These are phyloP conservation scores for Hyphopichia buzzinii DNA, from an alignment of 1,139 yeast genomes.

Conservation along the genomic window DNA sequence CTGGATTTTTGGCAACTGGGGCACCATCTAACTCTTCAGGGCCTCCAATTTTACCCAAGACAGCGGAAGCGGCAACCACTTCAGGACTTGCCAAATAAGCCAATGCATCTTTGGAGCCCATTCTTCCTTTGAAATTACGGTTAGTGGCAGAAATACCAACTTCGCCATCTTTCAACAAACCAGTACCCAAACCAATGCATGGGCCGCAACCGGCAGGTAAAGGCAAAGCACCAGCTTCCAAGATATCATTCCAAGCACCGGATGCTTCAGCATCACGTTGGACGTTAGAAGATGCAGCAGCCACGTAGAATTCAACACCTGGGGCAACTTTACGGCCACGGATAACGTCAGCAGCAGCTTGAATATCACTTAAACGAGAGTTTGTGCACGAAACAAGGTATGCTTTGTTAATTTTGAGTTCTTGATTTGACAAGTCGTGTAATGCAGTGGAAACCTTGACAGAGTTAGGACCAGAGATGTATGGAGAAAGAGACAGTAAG, in stretches of 20 bases:
- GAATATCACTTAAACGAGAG: constrained; percentile 86
- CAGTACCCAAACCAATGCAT: constrained; percentile 95
- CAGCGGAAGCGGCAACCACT: constrained; percentile 93
- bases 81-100: constrained; percentile 97
- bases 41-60: constrained; percentile 87
- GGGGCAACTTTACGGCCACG: constrained; percentile 78
- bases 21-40: constrained; percentile 79
- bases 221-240: constrained; percentile 92
- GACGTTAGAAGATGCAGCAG: constrained; percentile 93
- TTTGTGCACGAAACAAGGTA: constrained; percentile 97
- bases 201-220: constrained; percentile 99
- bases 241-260: constrained; percentile 89
- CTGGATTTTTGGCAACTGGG: constrained; percentile 44
- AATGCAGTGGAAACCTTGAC: constrained; percentile 86
- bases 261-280: constrained; percentile 85
- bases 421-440: constrained; percentile 66
- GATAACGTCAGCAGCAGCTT: constrained; percentile 89
- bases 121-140: constrained; percentile 97
- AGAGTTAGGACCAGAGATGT: constrained; percentile 94
- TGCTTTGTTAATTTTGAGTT: constrained; percentile 85
- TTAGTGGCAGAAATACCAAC: constrained; percentile 98
- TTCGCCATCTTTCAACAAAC: constrained; percentile 89
- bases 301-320: constrained; percentile 92
- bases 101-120: constrained; percentile 96
- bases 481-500: constrained; percentile 82